These are phyloP conservation scores for Cyphellophora attinorum DNA, from an alignment of 2,329 filamentous ascomycete genomes.

Conservation along the genomic window DNA sequence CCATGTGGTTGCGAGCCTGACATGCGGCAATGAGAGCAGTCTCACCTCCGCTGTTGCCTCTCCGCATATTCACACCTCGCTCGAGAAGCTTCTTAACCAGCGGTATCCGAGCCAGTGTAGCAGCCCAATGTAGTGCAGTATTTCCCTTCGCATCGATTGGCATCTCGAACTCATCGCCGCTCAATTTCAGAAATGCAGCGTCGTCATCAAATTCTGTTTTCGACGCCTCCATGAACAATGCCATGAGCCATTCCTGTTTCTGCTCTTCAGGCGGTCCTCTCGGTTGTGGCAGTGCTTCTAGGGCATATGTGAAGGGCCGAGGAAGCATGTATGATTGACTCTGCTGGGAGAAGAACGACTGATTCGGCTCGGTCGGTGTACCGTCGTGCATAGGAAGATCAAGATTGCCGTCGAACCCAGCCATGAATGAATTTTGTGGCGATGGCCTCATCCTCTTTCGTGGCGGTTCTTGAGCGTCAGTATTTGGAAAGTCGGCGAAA, in stretches of 20 bases:
- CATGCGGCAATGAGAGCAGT: conserved; percentile 90
- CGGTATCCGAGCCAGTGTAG: conserved; percentile 77
- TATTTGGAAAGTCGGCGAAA: conserved; percentile 16
- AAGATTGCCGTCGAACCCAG: conserved; percentile 21
- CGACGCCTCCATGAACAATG: conserved; percentile 67
- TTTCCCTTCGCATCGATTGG: conserved; percentile 79
- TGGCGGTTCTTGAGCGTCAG: conserved; percentile 18
- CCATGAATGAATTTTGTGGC: conserved; percentile 30
- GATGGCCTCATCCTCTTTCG: conserved; percentile 20
- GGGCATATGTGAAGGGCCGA: conserved; percentile 21
- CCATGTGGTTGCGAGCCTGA: conserved; percentile 86
- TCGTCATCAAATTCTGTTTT: conserved; percentile 63
- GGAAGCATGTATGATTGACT: conserved; percentile 15
- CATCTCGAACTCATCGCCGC: conserved; percentile 74
- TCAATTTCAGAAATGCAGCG: conserved; percentile 66
- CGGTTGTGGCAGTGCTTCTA: conserved; percentile 40
- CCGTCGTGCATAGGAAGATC: conserved; percentile 13
- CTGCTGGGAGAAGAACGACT: conserved; percentile 35
- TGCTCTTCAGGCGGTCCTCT: conserved; percentile 58
- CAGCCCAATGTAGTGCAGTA: conserved; percentile 92
- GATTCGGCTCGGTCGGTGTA: conserved; percentile 36
- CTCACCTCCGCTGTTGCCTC: conserved; percentile 82
- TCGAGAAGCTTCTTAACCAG: conserved; percentile 72
- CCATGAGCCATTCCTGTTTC: conserved; percentile 73
- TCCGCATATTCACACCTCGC: conserved; percentile 75